phyloP scores from a whole-genome alignment of 805 yeast genomes.

The Candida namnaoensis region DNA sequence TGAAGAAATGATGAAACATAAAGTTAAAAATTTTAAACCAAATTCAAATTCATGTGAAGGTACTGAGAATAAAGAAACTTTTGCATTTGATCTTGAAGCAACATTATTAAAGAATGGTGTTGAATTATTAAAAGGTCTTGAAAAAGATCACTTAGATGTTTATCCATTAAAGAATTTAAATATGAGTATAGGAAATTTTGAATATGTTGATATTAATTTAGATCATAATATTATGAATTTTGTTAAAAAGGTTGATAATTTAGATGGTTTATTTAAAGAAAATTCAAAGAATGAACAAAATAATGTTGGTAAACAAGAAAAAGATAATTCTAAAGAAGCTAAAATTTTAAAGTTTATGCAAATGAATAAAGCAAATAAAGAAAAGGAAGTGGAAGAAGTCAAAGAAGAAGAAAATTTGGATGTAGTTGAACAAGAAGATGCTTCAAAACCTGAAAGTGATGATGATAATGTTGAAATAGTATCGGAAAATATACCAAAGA shows the following conservation, averaged over 20 bases:
- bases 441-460: no score
- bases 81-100: slow-evolving; percentile 9
- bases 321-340: no score
- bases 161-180: slow-evolving; percentile 45
- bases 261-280: slow-evolving; percentile 3
- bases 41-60: no score
- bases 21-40: no score
- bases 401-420: no score
- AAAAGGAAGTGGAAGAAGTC: no score
- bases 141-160: slow-evolving; percentile 19
- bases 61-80: no score
- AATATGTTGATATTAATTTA: slow-evolving; percentile 22
- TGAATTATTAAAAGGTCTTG: slow-evolving; percentile 32
- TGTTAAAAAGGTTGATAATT: slow-evolving; percentile 8
- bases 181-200: slow-evolving; percentile 46
- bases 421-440: no score
- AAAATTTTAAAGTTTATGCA: no score
- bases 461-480: no score
- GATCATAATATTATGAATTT: slow-evolving; percentile 11
- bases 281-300: neutral
- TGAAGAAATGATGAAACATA: neutral
- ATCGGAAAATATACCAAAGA: neutral
- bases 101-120: slow-evolving; percentile 23
- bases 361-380: no score
- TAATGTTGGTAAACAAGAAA: no score